Conservation (phyloP, 345 rosid species). For the Sonneratia alba region DNA sequence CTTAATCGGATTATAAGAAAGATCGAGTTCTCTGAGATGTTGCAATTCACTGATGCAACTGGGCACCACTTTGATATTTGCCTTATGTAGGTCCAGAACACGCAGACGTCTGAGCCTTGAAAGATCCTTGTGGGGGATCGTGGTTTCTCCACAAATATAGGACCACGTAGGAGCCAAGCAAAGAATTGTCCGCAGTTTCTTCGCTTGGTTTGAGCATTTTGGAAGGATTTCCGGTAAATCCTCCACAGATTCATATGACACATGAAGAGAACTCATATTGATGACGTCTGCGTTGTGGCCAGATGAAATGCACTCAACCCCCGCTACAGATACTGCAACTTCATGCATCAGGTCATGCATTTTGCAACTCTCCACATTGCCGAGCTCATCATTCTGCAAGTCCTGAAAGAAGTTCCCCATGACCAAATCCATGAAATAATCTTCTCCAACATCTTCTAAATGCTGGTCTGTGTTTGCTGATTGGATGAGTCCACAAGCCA, state of each 20-base stretch:
- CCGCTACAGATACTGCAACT: not conserved
- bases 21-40: slow-evolving; percentile 17
- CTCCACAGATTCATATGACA: not conserved
- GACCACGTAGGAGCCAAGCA: not conserved
- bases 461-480: not conserved
- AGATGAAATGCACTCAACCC: not conserved
- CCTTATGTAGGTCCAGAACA: slow-evolving; percentile 5
- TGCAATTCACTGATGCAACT: slow-evolving; percentile 5
- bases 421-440: not conserved
- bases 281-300: not conserved
- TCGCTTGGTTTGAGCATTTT: not conserved
- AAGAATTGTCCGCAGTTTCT: not conserved
- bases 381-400: slow-evolving; percentile 8
- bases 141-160: not conserved
- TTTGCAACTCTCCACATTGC: slow-evolving; percentile 4
- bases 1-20: not conserved
- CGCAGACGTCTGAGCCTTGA: slow-evolving; percentile 6
- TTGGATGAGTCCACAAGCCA: slow-evolving; percentile 15
- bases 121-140: not conserved
- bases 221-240: not conserved
- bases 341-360: slow-evolving; percentile 11
- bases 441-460: slow-evolving; percentile 8
- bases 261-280: not conserved
- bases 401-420: slow-evolving; percentile 17
- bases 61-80: slow-evolving; percentile 1